Base-by-base conservation (phyloP, 2,329 filamentous ascomycete species). In the Fusarium sp. region DNA sequence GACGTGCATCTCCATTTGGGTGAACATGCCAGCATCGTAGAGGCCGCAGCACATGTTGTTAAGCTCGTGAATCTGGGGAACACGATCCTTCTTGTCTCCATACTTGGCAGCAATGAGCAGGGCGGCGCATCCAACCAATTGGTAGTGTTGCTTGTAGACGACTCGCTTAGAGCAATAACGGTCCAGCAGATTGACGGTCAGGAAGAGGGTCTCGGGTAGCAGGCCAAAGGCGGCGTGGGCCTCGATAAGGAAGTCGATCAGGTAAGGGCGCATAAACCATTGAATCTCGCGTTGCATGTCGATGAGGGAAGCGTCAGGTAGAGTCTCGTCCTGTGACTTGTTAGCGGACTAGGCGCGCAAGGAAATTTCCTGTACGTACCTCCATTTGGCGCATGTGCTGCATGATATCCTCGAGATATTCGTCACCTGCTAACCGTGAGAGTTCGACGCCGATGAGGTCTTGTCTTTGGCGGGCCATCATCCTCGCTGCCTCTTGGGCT, bases 1-100 rank as follows among this genome's bases (percentile, higher is more conserved):
- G 40, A 99, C 95, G 81, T 99, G 96, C 95, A 97, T 98, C 84
- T 99, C 96, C 96, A 99, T 99, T 82, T 99, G 96, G 14, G 95
- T 95, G 84, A 99, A 99, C 96, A 99, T 99, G 83, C 97, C 95
- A 52, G 97, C 94, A 77, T 99, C 96, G 83, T 99, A 99, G 42
- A 98, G 88, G 40, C 93, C 95, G 83, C 96, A 98, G 88, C 96
- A 99, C 96, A 99, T 98, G 74, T 95, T 97, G 87, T 97, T 97
- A 72, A 99, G 87, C 81, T 99, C 96, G 79, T 94, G 91, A 79
- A 99, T 97, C 72, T 97, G 96, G 7, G 96, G 96, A n/a, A 99
- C 96, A 54, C 95, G 90, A 79, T 99, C 96, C 85, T 99, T 99
- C 86, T 96, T 95, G 83, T 99, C 96, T 63, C 95, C 95, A 79